Percentiles rank a stretch among this genome's conserved stretches.
These are phyloP conservation scores for Pseudonectria foliicola DNA, from an alignment of 2,329 filamentous ascomycete species.

Conservation along the genomic window DNA sequence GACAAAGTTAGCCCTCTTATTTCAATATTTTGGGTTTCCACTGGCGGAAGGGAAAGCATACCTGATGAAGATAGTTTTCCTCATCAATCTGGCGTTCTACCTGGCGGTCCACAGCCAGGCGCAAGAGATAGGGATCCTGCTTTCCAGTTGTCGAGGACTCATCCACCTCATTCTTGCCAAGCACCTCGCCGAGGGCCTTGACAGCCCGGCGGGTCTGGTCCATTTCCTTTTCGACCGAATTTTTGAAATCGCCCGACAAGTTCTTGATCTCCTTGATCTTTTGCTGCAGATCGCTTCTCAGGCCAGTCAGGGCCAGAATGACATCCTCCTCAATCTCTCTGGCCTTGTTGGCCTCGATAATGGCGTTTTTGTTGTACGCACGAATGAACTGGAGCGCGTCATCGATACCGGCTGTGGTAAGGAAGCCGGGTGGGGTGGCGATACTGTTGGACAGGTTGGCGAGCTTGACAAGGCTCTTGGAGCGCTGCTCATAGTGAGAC, in stretches of 20 bases:
- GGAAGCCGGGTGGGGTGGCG: conserved; percentile 65
- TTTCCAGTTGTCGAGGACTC: conserved; percentile 67
- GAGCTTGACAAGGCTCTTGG: conserved; percentile 76
- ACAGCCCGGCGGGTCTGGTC: conserved; percentile 76
- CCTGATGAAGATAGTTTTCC: conserved; percentile 92
- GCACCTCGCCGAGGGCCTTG: conserved; percentile 69
- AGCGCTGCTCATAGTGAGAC: conserved; percentile 75
- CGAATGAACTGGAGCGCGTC: conserved; percentile 78
- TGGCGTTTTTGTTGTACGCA: conserved; percentile 73
- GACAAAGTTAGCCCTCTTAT: conserved; percentile 2
- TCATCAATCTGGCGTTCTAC: conserved; percentile 91
- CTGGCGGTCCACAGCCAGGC: conserved; percentile 79
- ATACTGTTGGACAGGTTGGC: conserved; percentile 80
- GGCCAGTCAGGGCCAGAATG: conserved; percentile 74
- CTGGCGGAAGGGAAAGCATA: conserved; percentile 34
- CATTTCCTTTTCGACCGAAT: conserved; percentile 91
- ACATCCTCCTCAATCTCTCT: conserved; percentile 88
- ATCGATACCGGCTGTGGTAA: conserved; percentile 74
- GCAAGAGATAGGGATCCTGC: conserved; percentile 85
- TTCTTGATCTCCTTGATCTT: conserved; percentile 99
- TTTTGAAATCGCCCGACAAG: conserved; percentile 91
- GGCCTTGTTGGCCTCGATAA: conserved; percentile 79
- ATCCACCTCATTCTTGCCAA: conserved; percentile 75
- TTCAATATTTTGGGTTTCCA: background rate
- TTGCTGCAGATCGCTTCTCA: conserved; percentile 81